Evolutionary conservation across 345 rosid species (phyloP), one percentile per base, ranked within the genome.

Genomic region (Lumnitzera littorea): DNA sequence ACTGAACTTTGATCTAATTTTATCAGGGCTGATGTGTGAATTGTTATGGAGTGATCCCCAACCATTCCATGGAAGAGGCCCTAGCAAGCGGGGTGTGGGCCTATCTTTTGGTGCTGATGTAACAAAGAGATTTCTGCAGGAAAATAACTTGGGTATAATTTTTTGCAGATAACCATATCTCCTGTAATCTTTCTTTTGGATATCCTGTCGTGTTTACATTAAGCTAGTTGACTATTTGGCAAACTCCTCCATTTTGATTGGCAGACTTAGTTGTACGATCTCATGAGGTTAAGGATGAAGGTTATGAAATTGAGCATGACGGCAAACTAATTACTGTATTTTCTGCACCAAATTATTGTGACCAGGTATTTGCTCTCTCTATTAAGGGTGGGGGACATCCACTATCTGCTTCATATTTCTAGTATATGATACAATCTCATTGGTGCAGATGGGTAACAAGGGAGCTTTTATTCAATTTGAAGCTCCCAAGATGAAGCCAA

Each of bases 21-120:
- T 48, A 29, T 66, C 78, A 94, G 97, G 99, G 61, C 57, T 90
- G 72, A 94, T 94, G 97, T 88, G 99, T 62, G 99, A 94, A 76
- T 66, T 94, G 61, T 78, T 94, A 60, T 94, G 99, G 99, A 94
- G 99, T 65, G 99, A 94, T 83, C 99, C 99, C 27, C 99, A 90
- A 66, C 95, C 99, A 60, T 71, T 66, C 24, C 96, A 83, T 14
- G 99, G 99, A 75, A 80, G 97, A 74, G 99, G 99, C 55, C 96
- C 99, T 56, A 94, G 97, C 80, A 94, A 94, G 74, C 79, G 99
- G 9, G 99, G 97, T 56, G 99, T 94, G 24, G 99, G 97, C 69
- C 86, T 90, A 49, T 86, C 92, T 50, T 94, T 94, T 69, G 99
- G 99, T 72, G 91, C 67, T 24, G 99, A 94, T 58, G 97, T 94